Conservation (phyloP, 2,329 filamentous ascomycete species). For the Pseudogymnoascus sp. region DNA sequence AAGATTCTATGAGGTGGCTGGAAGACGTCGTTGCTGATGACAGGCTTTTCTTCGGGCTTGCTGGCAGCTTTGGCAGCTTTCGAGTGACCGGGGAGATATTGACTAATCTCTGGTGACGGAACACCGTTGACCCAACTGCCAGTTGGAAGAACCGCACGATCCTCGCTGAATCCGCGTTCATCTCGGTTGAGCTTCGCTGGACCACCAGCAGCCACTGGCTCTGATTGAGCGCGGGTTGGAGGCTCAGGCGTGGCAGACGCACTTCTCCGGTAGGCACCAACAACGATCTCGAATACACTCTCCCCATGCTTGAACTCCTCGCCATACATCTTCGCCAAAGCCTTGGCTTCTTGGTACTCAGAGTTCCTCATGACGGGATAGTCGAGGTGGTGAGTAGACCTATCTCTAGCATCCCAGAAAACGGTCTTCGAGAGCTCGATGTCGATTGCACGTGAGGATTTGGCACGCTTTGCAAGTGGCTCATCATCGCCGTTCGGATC, state of each 20-base stretch:
- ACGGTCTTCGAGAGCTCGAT: constrained; percentile 47
- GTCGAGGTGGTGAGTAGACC: constrained; percentile 50
- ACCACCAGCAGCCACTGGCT: constrained; percentile 21
- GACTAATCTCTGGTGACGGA: neutral
- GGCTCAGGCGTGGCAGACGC: constrained; percentile 18
- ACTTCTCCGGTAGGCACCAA: constrained; percentile 23
- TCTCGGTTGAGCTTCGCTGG: constrained; percentile 25
- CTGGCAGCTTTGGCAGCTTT: neutral
- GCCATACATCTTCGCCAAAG: constrained; percentile 42
- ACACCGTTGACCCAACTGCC: constrained; percentile 4
- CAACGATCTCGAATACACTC: constrained; percentile 35
- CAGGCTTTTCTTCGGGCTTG: neutral
- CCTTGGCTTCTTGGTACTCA: constrained; percentile 48
- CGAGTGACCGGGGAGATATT: neutral
- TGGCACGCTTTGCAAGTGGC: constrained; percentile 41
- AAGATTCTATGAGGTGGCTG: constrained; percentile 39
- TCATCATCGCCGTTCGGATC: constrained; percentile 19
- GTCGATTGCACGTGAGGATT: constrained; percentile 52
- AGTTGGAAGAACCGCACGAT: neutral
- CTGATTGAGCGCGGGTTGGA: constrained; percentile 20
- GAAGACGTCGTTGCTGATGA: constrained; percentile 18
- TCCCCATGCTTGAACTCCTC: constrained; percentile 49
- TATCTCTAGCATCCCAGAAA: constrained; percentile 51
- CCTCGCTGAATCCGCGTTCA: constrained; percentile 21
- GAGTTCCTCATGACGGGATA: constrained; percentile 59